phyloP scores from a whole-genome alignment of 345 rosid species.

The Xanthoceras sorbifolium region DNA sequence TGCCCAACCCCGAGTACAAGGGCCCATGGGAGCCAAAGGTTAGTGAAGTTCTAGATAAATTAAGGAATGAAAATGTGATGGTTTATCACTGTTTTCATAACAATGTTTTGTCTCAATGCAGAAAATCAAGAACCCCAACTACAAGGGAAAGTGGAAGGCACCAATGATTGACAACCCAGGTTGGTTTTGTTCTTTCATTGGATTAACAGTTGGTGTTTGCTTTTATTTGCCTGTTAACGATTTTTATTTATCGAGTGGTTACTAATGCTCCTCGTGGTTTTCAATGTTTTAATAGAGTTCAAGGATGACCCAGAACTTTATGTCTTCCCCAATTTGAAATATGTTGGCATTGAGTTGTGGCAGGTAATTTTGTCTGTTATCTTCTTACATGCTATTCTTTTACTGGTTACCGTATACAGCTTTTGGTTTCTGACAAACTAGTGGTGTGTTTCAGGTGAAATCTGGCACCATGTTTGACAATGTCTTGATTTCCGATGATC shows the following conservation, averaged over 20 bases:
- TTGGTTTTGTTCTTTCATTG: conserved; percentile 29
- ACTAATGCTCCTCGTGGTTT: conserved; percentile 6
- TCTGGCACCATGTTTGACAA: conserved; percentile 96
- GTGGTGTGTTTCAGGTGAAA: conserved; percentile 60
- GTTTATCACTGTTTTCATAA: conserved; percentile 3
- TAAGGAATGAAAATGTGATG: conserved; percentile 10
- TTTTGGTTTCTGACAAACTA: not conserved
- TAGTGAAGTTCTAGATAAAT: conserved; percentile 22
- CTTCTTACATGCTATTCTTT: not conserved
- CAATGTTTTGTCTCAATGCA: conserved; percentile 31
- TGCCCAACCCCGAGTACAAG: conserved; percentile 93
- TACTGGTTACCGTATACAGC: not conserved
- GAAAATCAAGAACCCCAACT: conserved; percentile 96
- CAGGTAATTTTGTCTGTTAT: conserved; percentile 54
- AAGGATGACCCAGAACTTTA: conserved; percentile 93
- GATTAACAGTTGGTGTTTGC: not conserved
- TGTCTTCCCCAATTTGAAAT: conserved; percentile 85
- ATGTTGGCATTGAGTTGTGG: conserved; percentile 97
- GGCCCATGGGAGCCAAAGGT: conserved; percentile 98
- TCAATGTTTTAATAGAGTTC: conserved; percentile 56
- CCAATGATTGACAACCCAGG: conserved; percentile 99
- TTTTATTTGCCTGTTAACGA: not conserved
- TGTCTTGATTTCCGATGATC: conserved; percentile 74
- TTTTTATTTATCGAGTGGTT: not conserved
- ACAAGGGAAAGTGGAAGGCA: conserved; percentile 97